Evolutionary conservation across 1,284 basidiomycete genomes (phyloP), one percentile per base, ranked within the genome.

Genomic region (Limonomyces culmigenus): DNA sequence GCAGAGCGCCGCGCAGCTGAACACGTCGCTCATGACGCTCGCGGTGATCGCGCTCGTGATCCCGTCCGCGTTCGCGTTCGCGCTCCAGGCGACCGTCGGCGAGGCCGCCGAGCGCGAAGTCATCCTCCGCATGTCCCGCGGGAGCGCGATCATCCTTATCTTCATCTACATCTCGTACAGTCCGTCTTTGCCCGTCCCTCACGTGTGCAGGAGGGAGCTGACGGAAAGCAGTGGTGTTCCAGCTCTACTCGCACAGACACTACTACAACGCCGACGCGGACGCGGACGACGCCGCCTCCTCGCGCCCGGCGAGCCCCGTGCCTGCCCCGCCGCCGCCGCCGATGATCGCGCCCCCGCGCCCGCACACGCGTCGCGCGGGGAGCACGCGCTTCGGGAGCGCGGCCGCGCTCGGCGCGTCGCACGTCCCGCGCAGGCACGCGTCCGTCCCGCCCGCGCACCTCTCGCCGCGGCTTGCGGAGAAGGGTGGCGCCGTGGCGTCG

Each of bases 231-330:
- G 8, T 32, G 30, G 10, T 60, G 45, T 68, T 69, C 54, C 67
- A 70, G 50, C 63, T 76, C 43, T 75, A 68, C 54, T 73, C 69
- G 0, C 71, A 74, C 49, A 65, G 67, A 19, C 67, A 71, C 46
- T 52, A 72, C 8, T 74, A 70, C 56, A 46, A 63, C 33, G 65
- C 67, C 45, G 59, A 60, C 29, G 45, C 30, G 30, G 11, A 32
- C 11, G 47, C 46, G 16, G 42, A 44, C 5, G 41, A 42, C 17
- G 42, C 39, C 4, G 41, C 46, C 23, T 42, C 45, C 15, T 39
- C 32, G 17, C 47, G 43, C n/a, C 45, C 43, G 39, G 46, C 37
- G 47, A 58, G 43, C 50, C 23, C 23, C 30, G 30, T 32, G 10
- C 11, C 30, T 8, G 30, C 38, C 29, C n/a, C 15, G 32, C 33